Evolutionary conservation across 371 early-diverging fungal species (phyloP).

Genomic region (Nematocida displodere): DNA sequence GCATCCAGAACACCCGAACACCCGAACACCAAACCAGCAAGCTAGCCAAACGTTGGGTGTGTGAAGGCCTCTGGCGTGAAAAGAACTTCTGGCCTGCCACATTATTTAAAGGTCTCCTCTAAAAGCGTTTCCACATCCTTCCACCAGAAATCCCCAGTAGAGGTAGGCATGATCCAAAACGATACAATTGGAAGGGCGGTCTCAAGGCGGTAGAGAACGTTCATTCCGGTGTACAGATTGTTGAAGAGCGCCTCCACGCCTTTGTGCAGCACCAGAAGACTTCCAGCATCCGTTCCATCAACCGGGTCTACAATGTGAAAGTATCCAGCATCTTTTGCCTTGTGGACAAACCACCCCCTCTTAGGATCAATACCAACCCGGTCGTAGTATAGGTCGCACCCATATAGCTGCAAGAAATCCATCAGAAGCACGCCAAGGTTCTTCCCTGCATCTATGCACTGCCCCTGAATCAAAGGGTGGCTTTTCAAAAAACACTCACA

Average conservation of each 20-base stretch:
- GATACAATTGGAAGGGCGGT: neutral
- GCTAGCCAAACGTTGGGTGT: too few species aligned
- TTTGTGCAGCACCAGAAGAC: neutral
- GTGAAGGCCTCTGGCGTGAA: too few species aligned
- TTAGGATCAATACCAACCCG: neutral
- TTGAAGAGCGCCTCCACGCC: neutral
- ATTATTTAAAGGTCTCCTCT: too few species aligned
- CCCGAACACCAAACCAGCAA: too few species aligned
- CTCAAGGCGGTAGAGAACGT: neutral
- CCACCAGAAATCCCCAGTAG: too few species aligned
- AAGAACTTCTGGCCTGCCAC: too few species aligned
- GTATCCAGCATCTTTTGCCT: neutral
- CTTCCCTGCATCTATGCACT: slow-evolving; percentile 69
- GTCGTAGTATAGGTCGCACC: neutral
- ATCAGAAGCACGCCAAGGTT: slow-evolving; percentile 80
- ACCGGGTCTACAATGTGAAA: neutral
- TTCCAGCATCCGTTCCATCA: neutral
- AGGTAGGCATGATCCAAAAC: slow-evolving; percentile 29
- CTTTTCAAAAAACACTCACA: neutral
- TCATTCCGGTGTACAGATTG: slow-evolving; percentile 1
- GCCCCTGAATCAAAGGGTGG: slow-evolving; percentile 69
- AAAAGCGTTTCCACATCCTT: too few species aligned
- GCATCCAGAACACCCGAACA: too few species aligned
- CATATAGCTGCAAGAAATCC: slow-evolving; percentile 84
- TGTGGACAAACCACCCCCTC: neutral